These are phyloP conservation scores for Austropuccinia psidii DNA, from an alignment of 1,284 basidiomycete genomes.

Conservation along the genomic window DNA sequence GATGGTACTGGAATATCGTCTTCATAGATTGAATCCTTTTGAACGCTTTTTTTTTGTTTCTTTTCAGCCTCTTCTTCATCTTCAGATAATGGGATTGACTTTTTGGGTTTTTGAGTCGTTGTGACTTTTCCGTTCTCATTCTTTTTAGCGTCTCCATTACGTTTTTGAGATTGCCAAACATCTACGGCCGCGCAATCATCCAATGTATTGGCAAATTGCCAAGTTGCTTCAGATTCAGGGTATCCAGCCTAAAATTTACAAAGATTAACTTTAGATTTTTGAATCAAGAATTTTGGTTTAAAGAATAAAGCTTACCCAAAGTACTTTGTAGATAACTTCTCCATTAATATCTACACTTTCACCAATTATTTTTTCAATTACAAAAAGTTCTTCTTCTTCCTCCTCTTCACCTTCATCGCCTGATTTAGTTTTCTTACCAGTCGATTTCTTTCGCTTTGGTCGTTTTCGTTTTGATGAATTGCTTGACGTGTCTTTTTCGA, in stretches of 20 bases:
- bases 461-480: neutral
- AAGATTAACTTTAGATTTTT: neutral
- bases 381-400: conserved; percentile 13
- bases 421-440: neutral
- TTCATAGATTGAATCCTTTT: too few species aligned
- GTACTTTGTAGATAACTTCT: conserved; percentile 20
- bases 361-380: conserved; percentile 23
- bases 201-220: conserved; percentile 19
- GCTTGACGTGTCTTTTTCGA: neutral
- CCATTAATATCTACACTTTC: conserved; percentile 23
- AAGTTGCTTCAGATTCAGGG: conserved; percentile 20
- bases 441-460: neutral
- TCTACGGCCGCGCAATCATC: conserved; percentile 27
- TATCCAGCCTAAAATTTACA: conserved; percentile 5
- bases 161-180: conserved; percentile 20
- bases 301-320: conserved; percentile 9
- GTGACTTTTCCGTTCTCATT: too few species aligned
- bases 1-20: too few species aligned
- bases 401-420: neutral
- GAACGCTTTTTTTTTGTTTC: too few species aligned
- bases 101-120: too few species aligned
- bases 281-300: neutral
- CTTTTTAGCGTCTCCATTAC: too few species aligned
- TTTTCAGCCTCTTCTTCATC: too few species aligned
- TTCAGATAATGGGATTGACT: too few species aligned